These are phyloP conservation scores for Corniculantispora saksenae DNA, from an alignment of 2,329 filamentous ascomycete species.

Conservation along the genomic window DNA sequence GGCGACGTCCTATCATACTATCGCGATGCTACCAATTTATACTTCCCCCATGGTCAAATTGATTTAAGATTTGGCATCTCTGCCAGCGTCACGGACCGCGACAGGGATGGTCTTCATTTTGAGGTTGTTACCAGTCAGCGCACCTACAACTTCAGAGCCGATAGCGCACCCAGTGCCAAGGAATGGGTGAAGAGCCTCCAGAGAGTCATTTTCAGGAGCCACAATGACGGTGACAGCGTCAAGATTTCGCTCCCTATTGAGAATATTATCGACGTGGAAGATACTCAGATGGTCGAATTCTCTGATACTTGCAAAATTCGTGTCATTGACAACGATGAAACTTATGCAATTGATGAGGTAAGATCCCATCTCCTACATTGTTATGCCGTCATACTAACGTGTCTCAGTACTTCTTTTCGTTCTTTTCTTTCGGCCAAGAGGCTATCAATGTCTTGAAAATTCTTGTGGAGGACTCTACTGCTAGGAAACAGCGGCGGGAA, in stretches of 20 bases:
- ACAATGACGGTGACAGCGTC: slow-evolving; percentile 95
- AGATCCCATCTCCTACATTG: slow-evolving; percentile 24
- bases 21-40: slow-evolving; percentile 77
- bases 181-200: slow-evolving; percentile 96
- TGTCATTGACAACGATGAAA: slow-evolving; percentile 91
- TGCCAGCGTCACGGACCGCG: slow-evolving; percentile 74
- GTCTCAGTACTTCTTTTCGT: slow-evolving; percentile 89
- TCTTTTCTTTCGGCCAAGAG: slow-evolving; percentile 83
- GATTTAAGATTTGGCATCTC: slow-evolving; percentile 91
- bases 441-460: slow-evolving; percentile 76
- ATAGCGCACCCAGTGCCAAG: slow-evolving; percentile 83
- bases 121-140: slow-evolving; percentile 79
- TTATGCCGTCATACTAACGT: slow-evolving; percentile 12
- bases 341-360: slow-evolving; percentile 92
- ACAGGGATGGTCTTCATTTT: slow-evolving; percentile 77
- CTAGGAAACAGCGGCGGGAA: slow-evolving; percentile 25
- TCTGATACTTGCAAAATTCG: slow-evolving; percentile 92
- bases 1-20: slow-evolving; percentile 93
- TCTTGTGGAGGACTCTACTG: slow-evolving; percentile 65
- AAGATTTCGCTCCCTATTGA: slow-evolving; percentile 90
- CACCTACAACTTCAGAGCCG: slow-evolving; percentile 84
- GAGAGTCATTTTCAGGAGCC: slow-evolving; percentile 90
- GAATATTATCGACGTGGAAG: slow-evolving; percentile 90
- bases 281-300: slow-evolving; percentile 86
- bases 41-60: slow-evolving; percentile 89